Conservation (phyloP, 2,329 filamentous ascomycete genomes). For the Colletotrichum sp. region DNA sequence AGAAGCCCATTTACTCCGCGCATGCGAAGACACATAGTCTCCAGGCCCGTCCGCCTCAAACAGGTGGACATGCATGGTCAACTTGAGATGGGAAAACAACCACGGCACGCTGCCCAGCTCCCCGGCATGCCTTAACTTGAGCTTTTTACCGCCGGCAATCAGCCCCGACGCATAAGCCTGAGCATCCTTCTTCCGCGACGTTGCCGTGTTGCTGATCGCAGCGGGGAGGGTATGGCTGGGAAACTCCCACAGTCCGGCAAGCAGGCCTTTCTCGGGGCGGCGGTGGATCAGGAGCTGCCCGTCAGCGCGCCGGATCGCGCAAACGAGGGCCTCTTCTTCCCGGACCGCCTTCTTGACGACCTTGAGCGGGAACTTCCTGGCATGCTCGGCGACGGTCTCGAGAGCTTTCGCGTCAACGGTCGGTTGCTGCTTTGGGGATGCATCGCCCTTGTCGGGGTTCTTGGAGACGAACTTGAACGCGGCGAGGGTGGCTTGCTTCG, state of each 20-base stretch:
- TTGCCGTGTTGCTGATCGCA: constrained; percentile 27
- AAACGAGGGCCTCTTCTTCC: constrained; percentile 58
- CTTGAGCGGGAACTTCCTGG: constrained; percentile 56
- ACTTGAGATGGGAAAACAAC: constrained; percentile 61
- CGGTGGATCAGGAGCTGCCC: constrained; percentile 52
- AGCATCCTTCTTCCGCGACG: constrained; percentile 41
- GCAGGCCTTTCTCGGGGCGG: constrained; percentile 57
- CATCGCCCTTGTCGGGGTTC: constrained; percentile 1
- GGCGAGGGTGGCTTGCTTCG: constrained; percentile 36
- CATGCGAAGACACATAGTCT: neutral
- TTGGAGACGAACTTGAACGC: constrained; percentile 37
- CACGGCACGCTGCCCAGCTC: constrained; percentile 60
- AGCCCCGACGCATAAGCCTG: constrained; percentile 34
- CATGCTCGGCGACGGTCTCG: constrained; percentile 46
- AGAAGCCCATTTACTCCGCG: constrained; percentile 39
- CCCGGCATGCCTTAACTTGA: constrained; percentile 32
- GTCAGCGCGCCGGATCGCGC: constrained; percentile 50
- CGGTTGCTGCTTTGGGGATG: neutral
- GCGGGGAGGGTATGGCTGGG: constrained; percentile 47
- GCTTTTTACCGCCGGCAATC: constrained; percentile 18
- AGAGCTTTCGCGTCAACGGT: constrained; percentile 24
- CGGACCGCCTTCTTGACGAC: constrained; percentile 56
- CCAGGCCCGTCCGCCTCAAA: constrained; percentile 40
- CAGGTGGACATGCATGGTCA: constrained; percentile 62
- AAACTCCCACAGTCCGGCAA: constrained; percentile 62